Percentiles rank a stretch among this genome's conserved stretches.
These are phyloP conservation scores for Vicia sativa DNA, from an alignment of 306 rosid species.

Conservation along the genomic window DNA sequence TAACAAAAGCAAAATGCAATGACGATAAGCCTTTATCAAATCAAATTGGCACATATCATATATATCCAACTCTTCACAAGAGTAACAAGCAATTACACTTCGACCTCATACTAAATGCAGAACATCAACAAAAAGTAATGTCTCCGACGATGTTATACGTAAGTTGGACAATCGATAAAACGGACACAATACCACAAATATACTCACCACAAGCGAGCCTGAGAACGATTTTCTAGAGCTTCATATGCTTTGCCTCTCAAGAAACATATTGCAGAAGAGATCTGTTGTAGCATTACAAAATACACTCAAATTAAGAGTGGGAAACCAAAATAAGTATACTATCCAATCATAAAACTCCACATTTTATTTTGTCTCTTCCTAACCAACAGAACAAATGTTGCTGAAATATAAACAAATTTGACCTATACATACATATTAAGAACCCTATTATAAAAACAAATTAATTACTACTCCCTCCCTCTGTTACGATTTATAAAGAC, in stretches of 20 bases:
- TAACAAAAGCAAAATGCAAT: slow-evolving; percentile 38
- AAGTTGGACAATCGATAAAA: background rate
- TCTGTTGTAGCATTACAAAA: slow-evolving; percentile 53
- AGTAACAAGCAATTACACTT: slow-evolving; percentile 21
- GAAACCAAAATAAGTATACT: background rate
- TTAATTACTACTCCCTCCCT: no score
- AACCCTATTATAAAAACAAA: background rate
- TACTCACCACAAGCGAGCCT: slow-evolving; percentile 85
- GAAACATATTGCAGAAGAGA: slow-evolving; percentile 94
- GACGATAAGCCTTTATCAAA: slow-evolving; percentile 22
- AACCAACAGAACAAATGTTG: background rate
- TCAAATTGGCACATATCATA: slow-evolving; percentile 20
- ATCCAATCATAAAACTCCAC: background rate
- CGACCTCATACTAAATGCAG: slow-evolving; percentile 1
- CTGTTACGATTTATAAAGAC: no score
- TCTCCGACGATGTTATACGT: background rate
- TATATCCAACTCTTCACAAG: slow-evolving; percentile 17
- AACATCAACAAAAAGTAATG: slow-evolving; percentile 4
- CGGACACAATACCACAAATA: background rate
- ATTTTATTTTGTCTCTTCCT: background rate
- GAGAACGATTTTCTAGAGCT: slow-evolving; percentile 90
- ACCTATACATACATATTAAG: background rate
- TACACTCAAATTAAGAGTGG: no score
- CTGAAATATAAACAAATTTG: slow-evolving; percentile 12
- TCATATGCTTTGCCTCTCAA: slow-evolving; percentile 89